Evolutionary conservation across 345 rosid genomes (phyloP).

Genomic region (Melaleuca alternifolia): DNA sequence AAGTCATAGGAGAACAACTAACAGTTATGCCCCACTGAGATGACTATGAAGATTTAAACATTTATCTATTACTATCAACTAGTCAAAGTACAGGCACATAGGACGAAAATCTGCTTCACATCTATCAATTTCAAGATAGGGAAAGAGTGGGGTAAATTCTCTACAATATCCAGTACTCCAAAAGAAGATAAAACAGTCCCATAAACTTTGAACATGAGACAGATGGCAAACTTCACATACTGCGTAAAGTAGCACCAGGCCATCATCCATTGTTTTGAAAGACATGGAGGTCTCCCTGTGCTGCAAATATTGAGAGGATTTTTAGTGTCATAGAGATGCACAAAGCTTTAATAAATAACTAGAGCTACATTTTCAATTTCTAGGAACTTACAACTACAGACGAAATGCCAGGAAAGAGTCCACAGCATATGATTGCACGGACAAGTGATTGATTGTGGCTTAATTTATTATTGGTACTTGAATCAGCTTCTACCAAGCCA

Average conservation of each 20-base stretch:
- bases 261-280: constrained; percentile 97
- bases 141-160: not conserved
- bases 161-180: not conserved
- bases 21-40: not conserved
- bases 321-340: not conserved
- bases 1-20: not conserved
- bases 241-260: constrained; percentile 76
- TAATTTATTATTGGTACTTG: constrained; percentile 54
- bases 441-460: constrained; percentile 88
- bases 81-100: not conserved
- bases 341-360: not conserved
- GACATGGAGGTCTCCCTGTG: constrained; percentile 92
- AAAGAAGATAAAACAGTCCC: not conserved
- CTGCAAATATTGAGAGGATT: constrained; percentile 26
- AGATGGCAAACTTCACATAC: constrained; percentile 27
- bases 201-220: not conserved
- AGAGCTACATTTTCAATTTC: not conserved
- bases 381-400: constrained; percentile 71
- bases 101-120: not conserved
- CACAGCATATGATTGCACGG: constrained; percentile 92
- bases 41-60: not conserved
- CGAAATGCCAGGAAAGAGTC: constrained; percentile 91
- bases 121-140: not conserved
- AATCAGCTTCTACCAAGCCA: constrained; percentile 58
- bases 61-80: not conserved